phyloP scores from a whole-genome alignment of 352 stramenopile species.

The Phytophthora pini region DNA sequence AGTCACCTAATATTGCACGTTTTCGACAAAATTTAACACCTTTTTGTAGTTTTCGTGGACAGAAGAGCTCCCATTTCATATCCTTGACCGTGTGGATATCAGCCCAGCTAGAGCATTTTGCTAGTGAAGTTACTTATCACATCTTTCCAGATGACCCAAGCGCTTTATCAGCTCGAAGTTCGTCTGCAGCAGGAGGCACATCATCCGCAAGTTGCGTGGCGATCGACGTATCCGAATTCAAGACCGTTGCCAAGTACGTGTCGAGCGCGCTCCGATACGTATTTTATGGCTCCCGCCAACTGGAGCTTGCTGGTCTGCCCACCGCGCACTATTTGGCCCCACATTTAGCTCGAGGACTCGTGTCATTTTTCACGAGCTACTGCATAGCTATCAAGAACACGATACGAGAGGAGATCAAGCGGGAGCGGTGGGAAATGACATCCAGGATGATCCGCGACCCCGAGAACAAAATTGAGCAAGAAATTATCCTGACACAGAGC shows the following conservation, averaged over 20 bases:
- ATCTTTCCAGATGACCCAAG: slow-evolving; percentile 71
- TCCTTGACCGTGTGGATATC: slow-evolving; percentile 86
- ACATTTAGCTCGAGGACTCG: slow-evolving; percentile 62
- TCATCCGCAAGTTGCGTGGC: slow-evolving; percentile 40
- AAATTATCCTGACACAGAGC: slow-evolving; percentile 86
- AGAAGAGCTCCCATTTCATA: slow-evolving; percentile 80
- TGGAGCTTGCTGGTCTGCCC: slow-evolving; percentile 78
- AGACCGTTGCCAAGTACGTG: slow-evolving; percentile 80
- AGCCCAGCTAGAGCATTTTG: slow-evolving; percentile 78
- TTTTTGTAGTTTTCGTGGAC: slow-evolving; percentile 65
- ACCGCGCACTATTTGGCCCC: slow-evolving; percentile 78
- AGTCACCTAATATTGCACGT: neutral
- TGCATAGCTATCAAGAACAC: slow-evolving; percentile 71
- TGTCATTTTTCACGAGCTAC: slow-evolving; percentile 71
- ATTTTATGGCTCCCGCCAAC: slow-evolving; percentile 81
- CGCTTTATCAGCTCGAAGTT: slow-evolving; percentile 29
- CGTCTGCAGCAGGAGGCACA: slow-evolving; percentile 10
- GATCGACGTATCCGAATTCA: slow-evolving; percentile 81
- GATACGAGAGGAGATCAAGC: slow-evolving; percentile 80
- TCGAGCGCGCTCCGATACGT: slow-evolving; percentile 77
- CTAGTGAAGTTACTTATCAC: slow-evolving; percentile 72
- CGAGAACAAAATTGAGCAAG: slow-evolving; percentile 66
- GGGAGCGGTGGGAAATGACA: slow-evolving; percentile 84
- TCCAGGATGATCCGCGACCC: slow-evolving; percentile 74
- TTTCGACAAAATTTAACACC: neutral